A percentile compares a stretch with the other conserved stretches of the same genome.
These are phyloP conservation scores for Flaveria ramosissima DNA, from an alignment of 129 eudicot species.

Conservation along the genomic window DNA sequence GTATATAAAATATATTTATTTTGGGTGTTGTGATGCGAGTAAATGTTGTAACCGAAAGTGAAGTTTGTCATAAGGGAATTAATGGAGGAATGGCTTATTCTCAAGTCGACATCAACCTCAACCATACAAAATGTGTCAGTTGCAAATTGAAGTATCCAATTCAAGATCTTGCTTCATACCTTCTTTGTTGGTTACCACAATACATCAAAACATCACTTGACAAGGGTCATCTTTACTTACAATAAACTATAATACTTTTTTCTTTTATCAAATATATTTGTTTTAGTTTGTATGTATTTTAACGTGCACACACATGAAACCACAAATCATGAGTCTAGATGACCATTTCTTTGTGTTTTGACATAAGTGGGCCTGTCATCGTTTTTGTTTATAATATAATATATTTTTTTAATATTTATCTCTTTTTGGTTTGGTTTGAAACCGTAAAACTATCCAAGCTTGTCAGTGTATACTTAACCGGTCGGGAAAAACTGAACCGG, in stretches of 20 bases:
- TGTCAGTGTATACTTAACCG: too few relatives aligned
- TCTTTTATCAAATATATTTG: not conserved
- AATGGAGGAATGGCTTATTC: constrained; percentile 43
- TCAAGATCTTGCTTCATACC: constrained; percentile 40
- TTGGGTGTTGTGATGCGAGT: constrained; percentile 31
- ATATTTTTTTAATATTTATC: not conserved
- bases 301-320: not conserved
- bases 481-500: too few relatives aligned
- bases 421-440: too few relatives aligned
- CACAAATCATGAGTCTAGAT: not conserved
- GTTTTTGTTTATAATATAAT: not conserved
- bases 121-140: constrained; percentile 33
- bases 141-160: constrained; percentile 42
- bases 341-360: not conserved
- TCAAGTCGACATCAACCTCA: constrained; percentile 39
- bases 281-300: not conserved
- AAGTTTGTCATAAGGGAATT: constrained; percentile 22
- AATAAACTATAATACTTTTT: not conserved
- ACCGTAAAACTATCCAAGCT: too few relatives aligned
- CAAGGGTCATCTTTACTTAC: constrained; percentile 3
- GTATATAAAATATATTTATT: not conserved
- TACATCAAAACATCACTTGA: constrained; percentile 23
- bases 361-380: not conserved
- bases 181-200: constrained; percentile 38
- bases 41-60: constrained; percentile 42